These are phyloP conservation scores for Parascedosporium putredinis DNA, from an alignment of 2,329 filamentous ascomycete species.

Conservation along the genomic window DNA sequence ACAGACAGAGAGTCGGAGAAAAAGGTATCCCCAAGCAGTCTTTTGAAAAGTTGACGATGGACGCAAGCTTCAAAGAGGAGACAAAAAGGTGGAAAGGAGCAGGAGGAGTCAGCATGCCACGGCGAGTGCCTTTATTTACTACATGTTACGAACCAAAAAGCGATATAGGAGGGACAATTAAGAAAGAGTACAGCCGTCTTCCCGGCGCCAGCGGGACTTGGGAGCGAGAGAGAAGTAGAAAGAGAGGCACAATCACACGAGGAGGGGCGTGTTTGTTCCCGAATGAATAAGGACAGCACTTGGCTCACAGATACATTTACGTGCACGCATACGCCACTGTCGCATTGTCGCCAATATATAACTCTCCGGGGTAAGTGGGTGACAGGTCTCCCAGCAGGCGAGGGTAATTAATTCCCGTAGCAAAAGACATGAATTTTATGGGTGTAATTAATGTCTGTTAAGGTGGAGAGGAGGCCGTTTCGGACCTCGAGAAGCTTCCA, in stretches of 20 bases:
- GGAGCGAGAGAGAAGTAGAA: not conserved
- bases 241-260: no score
- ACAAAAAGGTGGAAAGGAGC: not conserved
- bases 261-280: no score
- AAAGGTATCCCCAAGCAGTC: not conserved
- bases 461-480: not conserved
- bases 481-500: not conserved
- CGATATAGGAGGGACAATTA: not conserved
- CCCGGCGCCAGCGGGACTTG: not conserved
- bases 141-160: not conserved
- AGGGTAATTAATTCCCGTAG: not conserved
- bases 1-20: not conserved
- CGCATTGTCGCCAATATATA: slow-evolving; percentile 1
- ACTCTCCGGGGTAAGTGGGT: not conserved
- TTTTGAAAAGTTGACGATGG: no score
- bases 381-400: not conserved
- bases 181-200: not conserved
- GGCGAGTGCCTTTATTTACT: slow-evolving; percentile 1
- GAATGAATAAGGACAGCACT: no score
- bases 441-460: not conserved
- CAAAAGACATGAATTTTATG: not conserved
- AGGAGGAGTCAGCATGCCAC: no score
- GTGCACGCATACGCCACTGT: not conserved
- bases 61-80: not conserved
- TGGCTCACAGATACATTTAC: no score